Evolutionary conservation across 148 eudicot genomes (phyloP).

Genomic region (Diospyros kaki): DNA sequence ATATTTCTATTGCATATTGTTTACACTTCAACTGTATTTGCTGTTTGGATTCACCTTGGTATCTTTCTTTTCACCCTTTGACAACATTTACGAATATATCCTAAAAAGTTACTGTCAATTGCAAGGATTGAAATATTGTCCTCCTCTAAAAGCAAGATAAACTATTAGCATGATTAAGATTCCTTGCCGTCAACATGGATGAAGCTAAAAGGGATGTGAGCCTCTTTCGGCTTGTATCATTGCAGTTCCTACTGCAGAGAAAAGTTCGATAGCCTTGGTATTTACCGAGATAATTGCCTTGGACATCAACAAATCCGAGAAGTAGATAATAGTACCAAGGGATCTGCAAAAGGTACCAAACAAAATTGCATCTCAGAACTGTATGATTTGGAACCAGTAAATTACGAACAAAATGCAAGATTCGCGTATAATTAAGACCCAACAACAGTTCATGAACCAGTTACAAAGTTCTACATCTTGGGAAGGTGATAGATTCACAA

Average conservation of each 20-base stretch:
- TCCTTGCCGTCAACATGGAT: not conserved
- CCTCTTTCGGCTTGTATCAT: not conserved
- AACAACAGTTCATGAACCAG: not conserved
- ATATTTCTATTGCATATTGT: not conserved
- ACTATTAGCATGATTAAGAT: not conserved
- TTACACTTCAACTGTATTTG: not conserved
- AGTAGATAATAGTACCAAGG: slow-evolving; percentile 83
- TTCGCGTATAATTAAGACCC: not conserved
- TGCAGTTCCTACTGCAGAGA: not conserved
- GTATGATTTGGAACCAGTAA: too few relatives aligned
- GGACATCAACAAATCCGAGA: slow-evolving; percentile 79
- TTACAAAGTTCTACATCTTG: not conserved
- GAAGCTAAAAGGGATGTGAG: not conserved
- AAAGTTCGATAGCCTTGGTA: not conserved
- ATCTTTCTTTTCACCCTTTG: not conserved
- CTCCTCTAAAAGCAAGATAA: not conserved
- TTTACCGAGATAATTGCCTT: slow-evolving; percentile 83
- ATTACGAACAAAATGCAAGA: too few relatives aligned
- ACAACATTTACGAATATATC: not conserved
- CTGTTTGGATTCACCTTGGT: not conserved
- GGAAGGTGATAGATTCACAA: not conserved
- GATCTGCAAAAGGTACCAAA: slow-evolving; percentile 37
- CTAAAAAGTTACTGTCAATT: not conserved
- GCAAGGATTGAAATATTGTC: not conserved
- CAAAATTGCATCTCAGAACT: too few relatives aligned